Base-by-base conservation (phyloP, 257 asterid species). In the Solanum etuberosum region DNA sequence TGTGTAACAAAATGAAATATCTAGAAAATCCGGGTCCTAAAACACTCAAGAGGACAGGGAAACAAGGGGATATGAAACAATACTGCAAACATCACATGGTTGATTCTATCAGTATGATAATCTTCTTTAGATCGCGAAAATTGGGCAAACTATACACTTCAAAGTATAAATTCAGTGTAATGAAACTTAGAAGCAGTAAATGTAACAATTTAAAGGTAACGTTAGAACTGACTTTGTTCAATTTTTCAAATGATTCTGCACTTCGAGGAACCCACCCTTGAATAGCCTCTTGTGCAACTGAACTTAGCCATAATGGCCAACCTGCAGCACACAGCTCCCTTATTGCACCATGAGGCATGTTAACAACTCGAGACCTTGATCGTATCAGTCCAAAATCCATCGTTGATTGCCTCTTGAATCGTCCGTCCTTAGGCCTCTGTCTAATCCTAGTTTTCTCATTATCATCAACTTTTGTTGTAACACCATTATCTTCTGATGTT, bases 221-320 rank as follows among this genome's bases (percentile, higher is more conserved):
- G 21, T 32, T 32, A 83, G 84, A 86, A 91, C 96, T 86, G n/a
- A 95, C 99, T 92, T 97, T 95, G 89, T 91, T 84, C 74, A 97
- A 63, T 88, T 93, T 97, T 89, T 94, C 96, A 83, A 91, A 97
- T 15, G 99, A 93, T 83, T 97, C 97, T 6, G 98, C 95, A 82
- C 93, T 93, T 83, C 98, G 90, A 20, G 99, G 99, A 87, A 88
- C 61, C 97, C 98, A 94, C 11, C 99, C 99, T 87, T 90, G 94
- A 82, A 95, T 91, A 48, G 98, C 99, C 85, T 95, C 99, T 9
- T 91, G 96, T 12, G 98, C 97, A 37, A 94, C 99, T 11, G 98
- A 94, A 88, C 93, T 88, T 37, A 97, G 95, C 99, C 99, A 97
- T 3, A 95, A 88, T 9, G 99, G 99, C 99, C 99, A 95, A 67